Evolutionary conservation across 305 asterid species (phyloP).

Genomic region (Plantago lanceolata): DNA sequence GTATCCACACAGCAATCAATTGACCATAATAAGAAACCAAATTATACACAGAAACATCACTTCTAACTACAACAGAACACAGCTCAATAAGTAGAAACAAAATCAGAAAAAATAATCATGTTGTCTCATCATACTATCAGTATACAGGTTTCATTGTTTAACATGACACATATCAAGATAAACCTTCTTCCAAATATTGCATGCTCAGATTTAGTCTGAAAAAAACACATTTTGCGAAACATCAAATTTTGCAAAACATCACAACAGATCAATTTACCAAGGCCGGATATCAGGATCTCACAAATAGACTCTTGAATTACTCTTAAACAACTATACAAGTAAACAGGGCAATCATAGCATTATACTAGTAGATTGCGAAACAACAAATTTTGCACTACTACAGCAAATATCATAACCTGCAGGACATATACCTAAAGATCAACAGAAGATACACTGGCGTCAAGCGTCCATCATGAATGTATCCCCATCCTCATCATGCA

Average conservation of each 20-base stretch:
- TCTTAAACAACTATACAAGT: neutral
- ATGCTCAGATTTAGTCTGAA: no score
- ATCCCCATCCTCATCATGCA: conserved; percentile 63
- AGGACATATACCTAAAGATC: conserved; percentile 26
- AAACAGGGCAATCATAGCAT: no score
- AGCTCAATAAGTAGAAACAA: neutral
- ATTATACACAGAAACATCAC: no score
- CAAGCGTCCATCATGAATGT: conserved; percentile 57
- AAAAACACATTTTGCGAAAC: no score
- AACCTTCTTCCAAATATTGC: neutral
- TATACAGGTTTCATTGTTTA: neutral
- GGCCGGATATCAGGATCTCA: no score
- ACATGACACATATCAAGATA: neutral
- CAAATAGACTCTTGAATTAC: neutral
- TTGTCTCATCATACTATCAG: neutral
- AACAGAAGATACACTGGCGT: conserved; percentile 12
- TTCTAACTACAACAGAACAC: neutral
- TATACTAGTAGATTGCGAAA: no score
- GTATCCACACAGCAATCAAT: neutral
- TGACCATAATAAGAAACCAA: no score
- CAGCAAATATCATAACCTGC: neutral
- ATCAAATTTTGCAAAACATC: no score
- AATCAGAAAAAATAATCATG: neutral
- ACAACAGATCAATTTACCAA: no score
- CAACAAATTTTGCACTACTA: neutral